A percentile compares a stretch with the other conserved stretches of the same genome.
Evolutionary conservation across 2,329 filamentous ascomycete genomes (phyloP).

Genomic region (Lasiodiplodia citricola): DNA sequence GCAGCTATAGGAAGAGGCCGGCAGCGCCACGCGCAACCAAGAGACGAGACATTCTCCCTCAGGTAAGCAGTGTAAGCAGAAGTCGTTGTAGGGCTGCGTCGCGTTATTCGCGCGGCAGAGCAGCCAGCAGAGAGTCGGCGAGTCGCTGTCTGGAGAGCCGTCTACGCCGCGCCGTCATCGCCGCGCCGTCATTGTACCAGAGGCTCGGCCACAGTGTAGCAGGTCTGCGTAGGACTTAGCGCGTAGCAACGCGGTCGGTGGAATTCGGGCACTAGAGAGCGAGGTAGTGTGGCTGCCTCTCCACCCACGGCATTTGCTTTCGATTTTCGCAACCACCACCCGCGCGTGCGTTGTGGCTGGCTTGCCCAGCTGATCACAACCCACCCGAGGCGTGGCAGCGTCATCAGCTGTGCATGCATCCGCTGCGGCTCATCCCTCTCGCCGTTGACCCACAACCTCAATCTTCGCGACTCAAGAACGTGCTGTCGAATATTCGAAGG

Average conservation of each 20-base stretch:
- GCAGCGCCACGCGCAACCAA: neutral
- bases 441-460: slow-evolving; percentile 15
- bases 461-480: neutral
- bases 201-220: neutral
- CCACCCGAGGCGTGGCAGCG: slow-evolving; percentile 13
- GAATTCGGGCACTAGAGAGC: slow-evolving; percentile 3
- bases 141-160: neutral
- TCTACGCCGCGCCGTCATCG: slow-evolving; percentile 3
- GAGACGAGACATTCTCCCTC: neutral
- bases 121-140: neutral
- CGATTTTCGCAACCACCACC: neutral
- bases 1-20: neutral
- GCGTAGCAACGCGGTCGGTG: neutral
- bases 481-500: slow-evolving; percentile 4
- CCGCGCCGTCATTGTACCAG: neutral
- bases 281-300: slow-evolving; percentile 7
- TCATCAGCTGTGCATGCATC: slow-evolving; percentile 10
- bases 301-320: slow-evolving; percentile 6
- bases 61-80: neutral
- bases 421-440: slow-evolving; percentile 14
- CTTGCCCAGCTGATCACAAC: slow-evolving; percentile 8
- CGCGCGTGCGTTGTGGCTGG: slow-evolving; percentile 8
- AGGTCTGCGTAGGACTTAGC: neutral
- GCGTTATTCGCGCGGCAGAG: neutral
- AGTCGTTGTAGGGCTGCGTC: slow-evolving; percentile 7